A percentile compares a stretch with the other conserved stretches of the same genome.
Evolutionary conservation across 805 yeast genomes (phyloP).

Genomic region (Sungouiozyma ichnusensis): DNA sequence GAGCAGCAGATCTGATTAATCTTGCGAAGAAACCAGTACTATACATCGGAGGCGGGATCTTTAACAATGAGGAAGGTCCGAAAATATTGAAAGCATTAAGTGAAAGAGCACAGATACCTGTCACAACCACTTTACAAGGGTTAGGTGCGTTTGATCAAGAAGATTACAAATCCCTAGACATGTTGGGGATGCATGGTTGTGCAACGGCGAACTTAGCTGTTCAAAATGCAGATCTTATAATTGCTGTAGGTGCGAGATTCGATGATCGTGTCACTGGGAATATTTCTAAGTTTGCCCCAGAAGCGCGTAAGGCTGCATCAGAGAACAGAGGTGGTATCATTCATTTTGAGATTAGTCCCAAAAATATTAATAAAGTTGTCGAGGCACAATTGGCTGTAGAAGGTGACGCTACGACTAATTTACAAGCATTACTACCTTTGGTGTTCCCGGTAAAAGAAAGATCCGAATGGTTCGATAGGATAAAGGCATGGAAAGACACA

Average conservation of each 20-base stretch:
- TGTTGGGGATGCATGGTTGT: conserved; percentile 98
- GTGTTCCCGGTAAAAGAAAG: conserved; percentile 56
- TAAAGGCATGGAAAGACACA: conserved; percentile 72
- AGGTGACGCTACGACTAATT: conserved; percentile 84
- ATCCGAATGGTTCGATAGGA: conserved; percentile 66
- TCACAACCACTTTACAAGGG: conserved; percentile 90
- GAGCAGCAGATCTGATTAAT: conserved; percentile 72
- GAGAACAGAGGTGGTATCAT: conserved; percentile 91
- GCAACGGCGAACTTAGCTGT: conserved; percentile 92
- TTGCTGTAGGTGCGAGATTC: conserved; percentile 94
- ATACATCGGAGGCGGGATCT: conserved; percentile 86
- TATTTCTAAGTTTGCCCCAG: conserved; percentile 84
- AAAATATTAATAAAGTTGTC: conserved; percentile 95
- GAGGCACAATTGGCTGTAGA: conserved; percentile 93
- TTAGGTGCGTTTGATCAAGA: conserved; percentile 90
- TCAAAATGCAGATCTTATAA: conserved; percentile 84
- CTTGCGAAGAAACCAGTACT: conserved; percentile 78
- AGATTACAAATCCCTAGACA: conserved; percentile 82
- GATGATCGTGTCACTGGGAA: conserved; percentile 96
- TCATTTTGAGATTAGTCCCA: conserved; percentile 92
- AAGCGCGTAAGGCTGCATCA: conserved; percentile 77
- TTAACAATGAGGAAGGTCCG: conserved; percentile 76
- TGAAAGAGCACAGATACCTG: conserved; percentile 88
- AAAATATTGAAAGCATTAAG: conserved; percentile 67
- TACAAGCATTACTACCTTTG: conserved; percentile 62